Percentiles rank a stretch among this genome's conserved stretches.
These are phyloP conservation scores for Elasticomyces elasticus DNA, from an alignment of 495 filamentous ascomycete species.

Conservation along the genomic window DNA sequence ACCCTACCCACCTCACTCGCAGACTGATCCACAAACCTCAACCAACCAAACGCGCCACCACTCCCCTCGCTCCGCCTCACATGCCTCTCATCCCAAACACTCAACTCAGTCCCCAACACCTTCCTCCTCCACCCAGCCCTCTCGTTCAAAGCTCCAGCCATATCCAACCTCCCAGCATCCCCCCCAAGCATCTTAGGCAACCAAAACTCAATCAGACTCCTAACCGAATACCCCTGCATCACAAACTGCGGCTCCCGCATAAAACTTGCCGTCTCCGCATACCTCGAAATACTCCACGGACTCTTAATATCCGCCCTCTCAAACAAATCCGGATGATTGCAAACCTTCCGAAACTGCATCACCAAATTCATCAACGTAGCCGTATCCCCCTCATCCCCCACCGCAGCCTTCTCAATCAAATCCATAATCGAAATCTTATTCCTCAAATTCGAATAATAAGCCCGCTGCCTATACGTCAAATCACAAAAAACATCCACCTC, in stretches of 20 bases:
- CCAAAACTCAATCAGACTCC: constrained; percentile 73
- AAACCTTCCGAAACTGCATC: constrained; percentile 99
- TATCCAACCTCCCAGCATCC: constrained; percentile 62
- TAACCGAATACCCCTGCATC: constrained; percentile 75
- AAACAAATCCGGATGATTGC: constrained; percentile 95
- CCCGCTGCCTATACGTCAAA: constrained; percentile 93
- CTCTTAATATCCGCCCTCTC: constrained; percentile 87
- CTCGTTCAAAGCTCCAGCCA: constrained; percentile 64
- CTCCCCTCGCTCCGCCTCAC: constrained; percentile 49
- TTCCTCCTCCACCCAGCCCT: constrained; percentile 66
- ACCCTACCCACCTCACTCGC: constrained; percentile 56
- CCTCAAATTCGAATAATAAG: constrained; percentile 77
- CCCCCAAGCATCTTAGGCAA: constrained; percentile 70
- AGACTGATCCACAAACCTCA: constrained; percentile 76
- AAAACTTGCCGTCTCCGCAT: constrained; percentile 91
- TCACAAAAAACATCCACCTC: constrained; percentile 94
- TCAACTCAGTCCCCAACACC: constrained; percentile 68
- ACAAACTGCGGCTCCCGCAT: constrained; percentile 75
- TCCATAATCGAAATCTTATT: constrained; percentile 99
- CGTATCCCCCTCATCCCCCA: constrained; percentile 88
- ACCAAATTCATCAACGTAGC: constrained; percentile 97
- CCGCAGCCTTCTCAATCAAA: constrained; percentile 89
- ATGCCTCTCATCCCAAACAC: constrained; percentile 78
- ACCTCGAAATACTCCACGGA: constrained; percentile 69
- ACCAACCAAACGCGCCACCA: constrained; percentile 71